Evolutionary conservation across 768 basidiomycete genomes (phyloP).

Genomic region (Suillus weaverae): DNA sequence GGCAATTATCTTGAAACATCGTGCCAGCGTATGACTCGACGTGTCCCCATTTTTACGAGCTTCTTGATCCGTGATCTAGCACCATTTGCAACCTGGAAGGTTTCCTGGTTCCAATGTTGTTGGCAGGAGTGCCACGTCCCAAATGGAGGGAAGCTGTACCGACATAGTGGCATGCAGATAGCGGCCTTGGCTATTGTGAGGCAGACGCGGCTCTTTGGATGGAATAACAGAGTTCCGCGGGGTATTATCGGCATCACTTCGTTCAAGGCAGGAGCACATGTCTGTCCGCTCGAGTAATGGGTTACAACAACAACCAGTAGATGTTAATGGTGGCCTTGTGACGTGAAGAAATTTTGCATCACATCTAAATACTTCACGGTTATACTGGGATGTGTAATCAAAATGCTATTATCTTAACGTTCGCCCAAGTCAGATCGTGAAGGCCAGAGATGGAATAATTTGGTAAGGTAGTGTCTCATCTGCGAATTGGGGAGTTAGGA

Average conservation of each 20-base stretch:
- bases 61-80: neutral
- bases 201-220: neutral
- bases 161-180: neutral
- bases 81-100: neutral
- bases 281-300: neutral
- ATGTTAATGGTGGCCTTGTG: neutral
- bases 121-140: neutral
- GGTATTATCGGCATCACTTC: neutral
- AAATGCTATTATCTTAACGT: neutral
- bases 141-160: neutral
- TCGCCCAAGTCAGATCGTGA: neutral
- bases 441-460: constrained; percentile 23
- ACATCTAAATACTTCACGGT: neutral
- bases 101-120: neutral
- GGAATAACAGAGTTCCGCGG: neutral
- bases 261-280: neutral
- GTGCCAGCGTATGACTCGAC: neutral
- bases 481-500: constrained; percentile 63
- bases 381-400: neutral
- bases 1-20: neutral
- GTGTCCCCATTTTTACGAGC: neutral
- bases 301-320: neutral
- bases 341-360: neutral
- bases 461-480: constrained; percentile 77
- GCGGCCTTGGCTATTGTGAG: neutral